A percentile compares a stretch with the other conserved stretches of the same genome.
phyloP scores from a whole-genome alignment of 2,329 filamentous ascomycete genomes.

The Coleophoma cylindrospora region DNA sequence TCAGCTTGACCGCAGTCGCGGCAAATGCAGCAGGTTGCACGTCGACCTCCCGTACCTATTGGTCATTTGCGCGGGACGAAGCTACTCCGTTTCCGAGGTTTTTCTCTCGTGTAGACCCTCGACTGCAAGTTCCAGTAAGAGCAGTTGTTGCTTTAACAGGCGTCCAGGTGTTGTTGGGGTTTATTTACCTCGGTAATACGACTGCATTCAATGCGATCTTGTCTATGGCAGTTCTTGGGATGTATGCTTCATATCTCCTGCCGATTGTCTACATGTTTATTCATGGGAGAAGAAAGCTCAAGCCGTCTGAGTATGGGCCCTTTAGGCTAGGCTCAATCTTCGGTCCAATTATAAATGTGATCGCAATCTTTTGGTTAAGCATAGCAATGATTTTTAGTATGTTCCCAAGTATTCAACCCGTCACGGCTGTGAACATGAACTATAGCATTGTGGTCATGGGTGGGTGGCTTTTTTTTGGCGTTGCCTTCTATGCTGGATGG shows the following conservation, averaged over 20 bases:
- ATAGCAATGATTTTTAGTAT: slow-evolving; percentile 40
- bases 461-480: slow-evolving; percentile 32
- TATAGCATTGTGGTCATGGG: slow-evolving; percentile 37
- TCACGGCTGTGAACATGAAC: slow-evolving; percentile 39
- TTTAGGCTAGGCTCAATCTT: slow-evolving; percentile 26
- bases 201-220: slow-evolving; percentile 43
- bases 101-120: slow-evolving; percentile 29
- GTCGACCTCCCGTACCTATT: slow-evolving; percentile 36
- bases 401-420: slow-evolving; percentile 35
- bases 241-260: slow-evolving; percentile 38
- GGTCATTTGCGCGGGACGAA: slow-evolving; percentile 40
- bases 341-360: slow-evolving; percentile 32
- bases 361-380: slow-evolving; percentile 37
- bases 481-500: slow-evolving; percentile 26
- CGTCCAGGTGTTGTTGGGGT: slow-evolving; percentile 39
- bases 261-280: slow-evolving; percentile 33
- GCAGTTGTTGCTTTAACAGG: slow-evolving; percentile 35
- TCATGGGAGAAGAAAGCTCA: slow-evolving; percentile 26
- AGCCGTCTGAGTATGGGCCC: slow-evolving; percentile 17
- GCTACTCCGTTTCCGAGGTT: slow-evolving; percentile 29
- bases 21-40: slow-evolving; percentile 40
- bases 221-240: slow-evolving; percentile 35
- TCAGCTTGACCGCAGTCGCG: slow-evolving; percentile 39
- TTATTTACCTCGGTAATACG: slow-evolving; percentile 39
- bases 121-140: slow-evolving; percentile 28